phyloP scores from a whole-genome alignment of 2,329 filamentous ascomycete species.

The Exserohilum rostratum region DNA sequence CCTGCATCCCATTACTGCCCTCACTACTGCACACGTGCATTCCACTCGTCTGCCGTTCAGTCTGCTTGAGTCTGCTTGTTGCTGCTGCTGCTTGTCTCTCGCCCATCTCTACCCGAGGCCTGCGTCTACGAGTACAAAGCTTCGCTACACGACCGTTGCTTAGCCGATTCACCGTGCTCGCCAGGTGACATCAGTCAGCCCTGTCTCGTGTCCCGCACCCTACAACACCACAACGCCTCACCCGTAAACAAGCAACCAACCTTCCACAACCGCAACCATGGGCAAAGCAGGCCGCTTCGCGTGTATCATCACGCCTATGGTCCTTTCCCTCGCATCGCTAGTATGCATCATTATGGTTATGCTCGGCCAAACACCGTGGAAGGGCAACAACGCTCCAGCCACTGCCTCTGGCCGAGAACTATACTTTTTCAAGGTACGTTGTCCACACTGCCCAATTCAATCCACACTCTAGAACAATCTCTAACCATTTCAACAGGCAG shows the following conservation, averaged over 20 bases:
- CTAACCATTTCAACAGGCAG: conserved; percentile 37
- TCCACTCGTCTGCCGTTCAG: neutral
- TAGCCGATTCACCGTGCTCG: conserved; percentile 3
- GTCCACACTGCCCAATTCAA: conserved; percentile 41
- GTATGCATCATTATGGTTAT: conserved; percentile 68
- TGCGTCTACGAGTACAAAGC: neutral
- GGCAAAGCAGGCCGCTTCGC: conserved; percentile 77
- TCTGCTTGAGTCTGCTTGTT: neutral
- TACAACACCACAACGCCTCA: neutral
- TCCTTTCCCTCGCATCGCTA: conserved; percentile 77
- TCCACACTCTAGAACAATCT: neutral
- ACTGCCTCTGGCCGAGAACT: conserved; percentile 56
- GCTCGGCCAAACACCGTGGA: conserved; percentile 61
- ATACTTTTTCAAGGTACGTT: conserved; percentile 62
- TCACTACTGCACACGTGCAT: neutral
- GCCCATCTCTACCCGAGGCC: neutral
- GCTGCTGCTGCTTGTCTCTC: no score
- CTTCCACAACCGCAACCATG: conserved; percentile 56
- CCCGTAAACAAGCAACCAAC: neutral
- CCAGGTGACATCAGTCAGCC: conserved; percentile 16
- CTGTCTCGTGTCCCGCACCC: conserved; percentile 5
- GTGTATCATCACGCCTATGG: conserved; percentile 87
- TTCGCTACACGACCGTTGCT: conserved; percentile 2
- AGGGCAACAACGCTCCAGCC: conserved; percentile 34
- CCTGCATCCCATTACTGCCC: conserved; percentile 1